Evolutionary conservation across 1,284 basidiomycete species (phyloP), one percentile per base, ranked within the genome.

Genomic region (Rhodotorula sp.): DNA sequence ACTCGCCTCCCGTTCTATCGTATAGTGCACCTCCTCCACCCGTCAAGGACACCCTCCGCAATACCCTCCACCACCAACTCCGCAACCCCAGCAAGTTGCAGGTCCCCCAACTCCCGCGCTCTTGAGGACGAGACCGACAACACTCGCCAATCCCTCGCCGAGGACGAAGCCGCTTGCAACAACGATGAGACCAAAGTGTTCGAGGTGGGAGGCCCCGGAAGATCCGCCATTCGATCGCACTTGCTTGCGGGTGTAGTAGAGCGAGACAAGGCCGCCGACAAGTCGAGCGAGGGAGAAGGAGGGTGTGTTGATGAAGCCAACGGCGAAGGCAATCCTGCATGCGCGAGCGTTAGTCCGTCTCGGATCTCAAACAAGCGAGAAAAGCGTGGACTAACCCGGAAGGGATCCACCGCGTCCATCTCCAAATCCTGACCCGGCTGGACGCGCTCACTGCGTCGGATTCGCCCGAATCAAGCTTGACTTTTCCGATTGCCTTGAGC

Each of bases 141-240:
- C 86, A 78, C 92, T 94, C 32, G 91, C 84, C 51, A 96, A 88
- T 2, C 94, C 84, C 73, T 98, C 94, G 36, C 94, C 94, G 27
- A 98, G 84, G 36, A 98, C 95, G 77, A 98, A 96, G 1, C 94
- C 94, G 77, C 90, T 92, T 7, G 94, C 95, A 44, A 96, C 84
- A 47, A 98, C 88, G 76, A 98, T 90, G 60, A 94, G 83, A 59
- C 84, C 85, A 72, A 90, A 93, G 77, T 87, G 89, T 58, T 61
- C 65, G 62, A 59, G 70, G 46, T 66, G 76, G 30, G 60, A 57
- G 77, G 60, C 73, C 80, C 70, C 82, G 80, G 71, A 54, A 52
- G 62, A 34, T 39, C 13, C 29, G 53, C 29, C 20, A 34, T 32
- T 10, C 19, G 30, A 32, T 11, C 55, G 34, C 10, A n/a, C 34